Evolutionary conservation across 1,139 yeast genomes (phyloP).

Genomic region (Taiozyma onychis): DNA sequence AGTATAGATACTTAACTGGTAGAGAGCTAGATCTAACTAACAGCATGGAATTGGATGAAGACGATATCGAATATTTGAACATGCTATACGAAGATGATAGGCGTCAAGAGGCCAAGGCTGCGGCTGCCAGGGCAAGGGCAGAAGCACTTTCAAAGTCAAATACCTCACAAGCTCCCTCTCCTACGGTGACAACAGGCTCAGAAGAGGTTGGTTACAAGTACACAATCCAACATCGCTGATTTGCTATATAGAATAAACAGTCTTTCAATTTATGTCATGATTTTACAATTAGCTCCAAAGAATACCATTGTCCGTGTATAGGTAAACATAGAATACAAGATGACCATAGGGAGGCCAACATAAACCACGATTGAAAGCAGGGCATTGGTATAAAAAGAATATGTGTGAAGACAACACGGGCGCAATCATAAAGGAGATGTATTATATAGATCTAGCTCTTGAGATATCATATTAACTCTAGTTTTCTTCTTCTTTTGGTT

Average conservation of each 20-base stretch:
- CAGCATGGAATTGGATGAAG: conserved; percentile 17
- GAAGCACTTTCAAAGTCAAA: neutral
- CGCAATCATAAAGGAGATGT: neutral
- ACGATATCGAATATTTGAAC: conserved; percentile 19
- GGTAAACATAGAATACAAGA: neutral
- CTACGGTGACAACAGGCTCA: neutral
- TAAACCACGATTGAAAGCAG: conserved; percentile 10
- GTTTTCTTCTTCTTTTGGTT: conserved; percentile 2
- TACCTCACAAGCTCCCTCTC: neutral
- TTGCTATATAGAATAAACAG: neutral
- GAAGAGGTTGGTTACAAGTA: neutral
- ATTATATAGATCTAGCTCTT: neutral
- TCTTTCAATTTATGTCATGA: neutral
- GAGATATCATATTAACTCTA: neutral
- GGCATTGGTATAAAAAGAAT: neutral
- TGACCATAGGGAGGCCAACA: neutral
- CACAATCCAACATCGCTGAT: neutral
- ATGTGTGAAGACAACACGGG: neutral
- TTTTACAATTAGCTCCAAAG: neutral
- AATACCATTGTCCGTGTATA: neutral
- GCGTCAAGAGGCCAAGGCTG: neutral
- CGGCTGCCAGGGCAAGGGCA: conserved; percentile 1
- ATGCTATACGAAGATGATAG: conserved; percentile 14
- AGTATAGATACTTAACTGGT: conserved; percentile 5
- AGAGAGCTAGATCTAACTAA: conserved; percentile 3